Conservation (phyloP, 2,329 filamentous ascomycete species). For the Aspergillus quadricinctus region DNA sequence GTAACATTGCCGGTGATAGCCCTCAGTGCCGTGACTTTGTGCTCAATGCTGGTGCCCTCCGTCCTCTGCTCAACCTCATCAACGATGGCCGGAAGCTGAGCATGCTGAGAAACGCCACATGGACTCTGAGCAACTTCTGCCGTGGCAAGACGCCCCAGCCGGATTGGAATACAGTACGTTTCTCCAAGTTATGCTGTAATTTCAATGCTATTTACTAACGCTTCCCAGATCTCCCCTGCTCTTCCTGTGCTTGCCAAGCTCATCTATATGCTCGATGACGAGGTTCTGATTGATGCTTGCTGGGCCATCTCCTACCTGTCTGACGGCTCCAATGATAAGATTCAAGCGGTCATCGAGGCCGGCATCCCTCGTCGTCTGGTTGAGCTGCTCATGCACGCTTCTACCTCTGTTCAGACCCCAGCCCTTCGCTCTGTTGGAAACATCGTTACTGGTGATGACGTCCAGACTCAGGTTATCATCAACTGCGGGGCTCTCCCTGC, state of each 20-base stretch:
- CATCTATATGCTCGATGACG: conserved; percentile 96
- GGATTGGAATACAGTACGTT: conserved; percentile 88
- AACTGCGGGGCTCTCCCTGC: conserved; percentile 93
- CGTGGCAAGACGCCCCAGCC: conserved; percentile 98
- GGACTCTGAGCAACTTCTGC: conserved; percentile 99
- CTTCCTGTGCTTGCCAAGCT: conserved; percentile 94
- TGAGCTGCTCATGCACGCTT: conserved; percentile 95
- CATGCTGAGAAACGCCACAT: conserved; percentile 98
- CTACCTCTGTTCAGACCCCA: conserved; percentile 95
- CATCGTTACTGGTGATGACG: conserved; percentile 97
- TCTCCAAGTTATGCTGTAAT: conserved; percentile 2
- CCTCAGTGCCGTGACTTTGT: conserved; percentile 97
- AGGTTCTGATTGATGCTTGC: conserved; percentile 97
- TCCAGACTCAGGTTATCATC: conserved; percentile 98
- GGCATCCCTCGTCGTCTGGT: conserved; percentile 95
- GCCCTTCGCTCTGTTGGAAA: conserved; percentile 96
- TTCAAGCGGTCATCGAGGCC: conserved; percentile 97
- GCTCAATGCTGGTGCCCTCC: conserved; percentile 81
- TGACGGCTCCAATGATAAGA: conserved; percentile 98
- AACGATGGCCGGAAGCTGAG: conserved; percentile 98
- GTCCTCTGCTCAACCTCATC: conserved; percentile 81
- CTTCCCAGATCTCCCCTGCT: conserved; percentile 77
- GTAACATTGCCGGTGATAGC: conserved; percentile 98
- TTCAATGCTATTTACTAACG: conserved; percentile 12
- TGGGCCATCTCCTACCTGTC: conserved; percentile 99